phyloP scores from a whole-genome alignment of 2,329 filamentous ascomycete species.

The Colletotrichum noveboracense region DNA sequence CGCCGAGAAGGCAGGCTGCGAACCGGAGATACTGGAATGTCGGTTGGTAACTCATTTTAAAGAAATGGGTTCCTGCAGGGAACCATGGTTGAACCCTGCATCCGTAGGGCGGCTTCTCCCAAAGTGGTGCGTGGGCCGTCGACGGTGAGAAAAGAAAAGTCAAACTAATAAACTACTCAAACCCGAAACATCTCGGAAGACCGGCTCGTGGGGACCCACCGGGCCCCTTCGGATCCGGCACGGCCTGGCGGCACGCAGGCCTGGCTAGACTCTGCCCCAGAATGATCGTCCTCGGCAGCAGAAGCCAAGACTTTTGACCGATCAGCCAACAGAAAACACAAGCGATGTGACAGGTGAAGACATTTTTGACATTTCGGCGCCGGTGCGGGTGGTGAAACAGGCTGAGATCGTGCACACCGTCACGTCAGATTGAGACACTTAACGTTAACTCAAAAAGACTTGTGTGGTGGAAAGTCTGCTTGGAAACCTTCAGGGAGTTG shows the following conservation, averaged over 20 bases:
- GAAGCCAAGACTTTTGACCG: conserved; percentile 15
- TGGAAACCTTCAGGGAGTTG: background rate
- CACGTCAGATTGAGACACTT: background rate
- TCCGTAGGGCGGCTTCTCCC: background rate
- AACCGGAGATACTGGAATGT: background rate
- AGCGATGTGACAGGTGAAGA: background rate
- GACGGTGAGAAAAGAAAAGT: background rate
- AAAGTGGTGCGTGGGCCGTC: background rate
- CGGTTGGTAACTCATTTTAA: background rate
- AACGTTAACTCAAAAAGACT: background rate
- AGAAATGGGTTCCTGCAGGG: background rate
- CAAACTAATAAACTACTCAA: conserved; percentile 1
- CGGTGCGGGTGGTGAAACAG: background rate
- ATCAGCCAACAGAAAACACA: background rate
- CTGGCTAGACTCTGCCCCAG: background rate
- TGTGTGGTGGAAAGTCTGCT: background rate
- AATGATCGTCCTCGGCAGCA: conserved; percentile 8
- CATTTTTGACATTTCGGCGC: background rate
- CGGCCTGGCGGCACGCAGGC: background rate
- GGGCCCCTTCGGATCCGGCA: background rate
- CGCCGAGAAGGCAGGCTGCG: background rate
- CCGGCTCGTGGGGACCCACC: background rate
- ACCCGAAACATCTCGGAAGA: conserved; percentile 7
- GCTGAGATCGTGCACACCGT: background rate
- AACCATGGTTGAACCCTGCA: background rate